Conservation (phyloP, 2,329 filamentous ascomycete species). For the Pyrenophora teres region DNA sequence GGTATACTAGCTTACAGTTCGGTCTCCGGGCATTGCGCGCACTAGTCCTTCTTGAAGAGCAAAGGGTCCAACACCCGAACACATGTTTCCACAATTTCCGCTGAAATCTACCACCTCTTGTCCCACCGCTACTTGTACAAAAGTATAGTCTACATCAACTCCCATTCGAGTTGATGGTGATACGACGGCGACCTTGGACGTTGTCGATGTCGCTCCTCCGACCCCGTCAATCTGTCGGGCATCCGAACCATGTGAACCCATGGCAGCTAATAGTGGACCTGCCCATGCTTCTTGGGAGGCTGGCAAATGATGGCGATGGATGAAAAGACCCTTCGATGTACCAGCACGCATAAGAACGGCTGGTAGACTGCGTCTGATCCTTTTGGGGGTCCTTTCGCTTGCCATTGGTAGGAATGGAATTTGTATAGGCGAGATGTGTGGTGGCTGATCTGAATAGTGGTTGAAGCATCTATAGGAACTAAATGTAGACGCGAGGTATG, state of each 20-base stretch:
- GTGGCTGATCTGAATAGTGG: slow-evolving; percentile 1
- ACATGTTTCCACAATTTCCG: slow-evolving; percentile 77
- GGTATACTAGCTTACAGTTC: slow-evolving; percentile 14
- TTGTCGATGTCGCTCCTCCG: slow-evolving; percentile 69
- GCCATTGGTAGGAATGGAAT: slow-evolving; percentile 15
- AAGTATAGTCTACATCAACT: slow-evolving; percentile 69
- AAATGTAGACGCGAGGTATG: background rate
- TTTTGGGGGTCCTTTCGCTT: slow-evolving; percentile 16
- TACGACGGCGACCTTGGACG: slow-evolving; percentile 72
- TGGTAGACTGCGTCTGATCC: slow-evolving; percentile 30
- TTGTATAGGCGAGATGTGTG: slow-evolving; percentile 4
- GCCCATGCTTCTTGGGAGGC: slow-evolving; percentile 53
- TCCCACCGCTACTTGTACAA: slow-evolving; percentile 69
- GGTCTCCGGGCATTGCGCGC: slow-evolving; percentile 31
- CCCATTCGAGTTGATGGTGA: slow-evolving; percentile 52
- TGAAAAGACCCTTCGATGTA: slow-evolving; percentile 49
- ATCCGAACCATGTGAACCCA: slow-evolving; percentile 69
- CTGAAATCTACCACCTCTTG: slow-evolving; percentile 66
- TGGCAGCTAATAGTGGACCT: slow-evolving; percentile 60
- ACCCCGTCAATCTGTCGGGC: slow-evolving; percentile 73
- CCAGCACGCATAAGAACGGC: slow-evolving; percentile 49
- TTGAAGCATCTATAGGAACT: slow-evolving; percentile 12
- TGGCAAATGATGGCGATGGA: slow-evolving; percentile 58
- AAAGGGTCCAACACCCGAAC: slow-evolving; percentile 67
- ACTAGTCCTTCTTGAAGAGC: slow-evolving; percentile 61